These are phyloP conservation scores for Aeschynomene evenia DNA, from an alignment of 306 rosid species.

Conservation along the genomic window DNA sequence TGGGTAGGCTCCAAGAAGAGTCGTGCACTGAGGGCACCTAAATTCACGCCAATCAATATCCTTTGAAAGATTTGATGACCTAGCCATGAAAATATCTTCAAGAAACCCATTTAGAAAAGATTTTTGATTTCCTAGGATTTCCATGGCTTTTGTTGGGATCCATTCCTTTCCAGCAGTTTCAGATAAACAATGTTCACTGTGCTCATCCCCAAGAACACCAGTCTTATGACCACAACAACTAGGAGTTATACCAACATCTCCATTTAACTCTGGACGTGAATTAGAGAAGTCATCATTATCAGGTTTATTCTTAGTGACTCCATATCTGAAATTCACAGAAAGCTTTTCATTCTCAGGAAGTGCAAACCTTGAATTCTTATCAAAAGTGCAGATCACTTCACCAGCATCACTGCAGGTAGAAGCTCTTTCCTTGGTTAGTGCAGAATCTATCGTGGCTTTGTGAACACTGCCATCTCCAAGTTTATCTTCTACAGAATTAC, in stretches of 20 bases:
- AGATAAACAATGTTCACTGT: constrained; percentile 43
- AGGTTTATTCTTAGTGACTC: constrained; percentile 26
- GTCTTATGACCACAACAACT: constrained; percentile 47
- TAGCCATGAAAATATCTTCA: constrained; percentile 89
- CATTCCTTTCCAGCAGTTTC: constrained; percentile 35
- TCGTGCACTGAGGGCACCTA: constrained; percentile 70
- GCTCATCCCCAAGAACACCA: constrained; percentile 31
- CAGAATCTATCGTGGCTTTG: constrained; percentile 31
- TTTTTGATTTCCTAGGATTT: constrained; percentile 52
- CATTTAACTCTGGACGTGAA: constrained; percentile 35
- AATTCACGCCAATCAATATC: constrained; percentile 83
- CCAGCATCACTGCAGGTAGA: constrained; percentile 27
- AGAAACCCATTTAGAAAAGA: constrained; percentile 83
- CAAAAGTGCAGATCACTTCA: constrained; percentile 15
- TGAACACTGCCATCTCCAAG: constrained; percentile 15
- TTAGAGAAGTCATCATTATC: constrained; percentile 34
- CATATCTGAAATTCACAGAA: constrained; percentile 33
- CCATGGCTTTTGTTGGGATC: constrained; percentile 28
- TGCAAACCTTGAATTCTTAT: constrained; percentile 32
- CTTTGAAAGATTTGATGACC: constrained; percentile 62
- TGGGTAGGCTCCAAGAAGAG: constrained; percentile 89
- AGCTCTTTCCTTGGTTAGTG: constrained; percentile 28
- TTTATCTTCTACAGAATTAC: constrained; percentile 25
- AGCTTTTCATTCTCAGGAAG: constrained; percentile 35
- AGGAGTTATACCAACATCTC: constrained; percentile 18